Evolutionary conservation across 805 yeast species (phyloP).

Genomic region (Suhomyces sp.): DNA sequence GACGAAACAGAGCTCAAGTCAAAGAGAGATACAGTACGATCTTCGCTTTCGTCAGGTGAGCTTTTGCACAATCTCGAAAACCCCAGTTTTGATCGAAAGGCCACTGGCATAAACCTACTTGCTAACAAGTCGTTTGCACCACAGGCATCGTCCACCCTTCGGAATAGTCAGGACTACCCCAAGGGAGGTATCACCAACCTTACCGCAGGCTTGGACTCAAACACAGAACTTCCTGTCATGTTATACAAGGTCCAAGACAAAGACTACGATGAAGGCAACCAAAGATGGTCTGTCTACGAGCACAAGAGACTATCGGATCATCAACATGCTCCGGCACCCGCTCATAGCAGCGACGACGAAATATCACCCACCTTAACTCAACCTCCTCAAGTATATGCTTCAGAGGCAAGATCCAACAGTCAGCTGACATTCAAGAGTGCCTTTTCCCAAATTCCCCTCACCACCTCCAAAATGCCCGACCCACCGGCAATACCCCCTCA

Average conservation of each 20-base stretch:
- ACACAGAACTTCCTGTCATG: slow-evolving; percentile 26
- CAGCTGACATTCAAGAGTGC: slow-evolving; percentile 4
- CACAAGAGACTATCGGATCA: slow-evolving; percentile 3
- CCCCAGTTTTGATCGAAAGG: slow-evolving; percentile 5
- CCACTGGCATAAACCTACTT: not conserved
- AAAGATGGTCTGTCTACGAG: slow-evolving; percentile 26
- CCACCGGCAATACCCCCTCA: not conserved
- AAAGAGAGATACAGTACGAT: slow-evolving; percentile 12
- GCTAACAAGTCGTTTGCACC: slow-evolving; percentile 6
- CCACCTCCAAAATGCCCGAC: slow-evolving; percentile 2
- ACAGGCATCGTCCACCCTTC: slow-evolving; percentile 7
- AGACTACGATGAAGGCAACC: slow-evolving; percentile 21
- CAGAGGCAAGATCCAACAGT: not conserved
- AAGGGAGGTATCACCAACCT: slow-evolving; percentile 13
- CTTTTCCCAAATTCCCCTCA: not conserved
- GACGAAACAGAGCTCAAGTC: slow-evolving; percentile 8
- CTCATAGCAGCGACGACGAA: slow-evolving; percentile 1
- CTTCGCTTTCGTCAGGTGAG: slow-evolving; percentile 30
- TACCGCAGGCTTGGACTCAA: slow-evolving; percentile 28
- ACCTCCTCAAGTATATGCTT: not conserved
- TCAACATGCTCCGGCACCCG: not conserved
- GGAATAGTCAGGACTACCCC: slow-evolving; percentile 7
- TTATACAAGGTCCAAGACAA: slow-evolving; percentile 30
- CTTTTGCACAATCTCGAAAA: slow-evolving; percentile 23
- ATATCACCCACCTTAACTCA: not conserved